These are phyloP conservation scores for Caryopteris hybrid DNA, from an alignment of 305 asterid species.

Conservation along the genomic window DNA sequence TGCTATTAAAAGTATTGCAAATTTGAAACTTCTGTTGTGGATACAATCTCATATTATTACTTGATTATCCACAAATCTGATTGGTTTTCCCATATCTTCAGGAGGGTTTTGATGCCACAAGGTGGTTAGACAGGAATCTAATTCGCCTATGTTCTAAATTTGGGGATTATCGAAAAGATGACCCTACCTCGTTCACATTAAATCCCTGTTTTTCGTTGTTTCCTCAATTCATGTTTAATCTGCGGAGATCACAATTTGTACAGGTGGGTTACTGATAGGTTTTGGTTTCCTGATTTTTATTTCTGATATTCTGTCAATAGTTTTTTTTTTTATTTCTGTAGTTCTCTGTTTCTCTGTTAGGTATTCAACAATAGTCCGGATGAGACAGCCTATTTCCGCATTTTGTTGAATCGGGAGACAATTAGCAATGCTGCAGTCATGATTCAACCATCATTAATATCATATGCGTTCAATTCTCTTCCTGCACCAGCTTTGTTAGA, in stretches of 20 bases:
- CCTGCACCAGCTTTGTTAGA: slow-evolving; percentile 94
- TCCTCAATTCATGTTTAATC: slow-evolving; percentile 96
- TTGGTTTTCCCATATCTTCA: slow-evolving; percentile 30
- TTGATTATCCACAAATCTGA: not conserved
- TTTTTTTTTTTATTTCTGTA: not conserved
- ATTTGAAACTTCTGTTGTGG: not conserved
- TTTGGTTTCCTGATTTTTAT: slow-evolving; percentile 1
- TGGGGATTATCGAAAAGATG: slow-evolving; percentile 97
- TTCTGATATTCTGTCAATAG: slow-evolving; percentile 6
- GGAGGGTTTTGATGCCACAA: slow-evolving; percentile 95
- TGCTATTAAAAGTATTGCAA: not conserved
- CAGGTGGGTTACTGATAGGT: slow-evolving; percentile 49
- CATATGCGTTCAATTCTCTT: slow-evolving; percentile 79
- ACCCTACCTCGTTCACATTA: slow-evolving; percentile 82
- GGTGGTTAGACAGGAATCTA: slow-evolving; percentile 93
- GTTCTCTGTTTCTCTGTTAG: slow-evolving; percentile 31
- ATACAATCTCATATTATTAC: not conserved
- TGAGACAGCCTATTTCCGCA: slow-evolving; percentile 98
- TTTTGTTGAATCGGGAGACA: slow-evolving; percentile 84
- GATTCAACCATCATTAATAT: slow-evolving; percentile 93
- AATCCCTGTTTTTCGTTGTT: slow-evolving; percentile 77
- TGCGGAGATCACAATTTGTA: slow-evolving; percentile 93
- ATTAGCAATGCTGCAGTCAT: slow-evolving; percentile 94
- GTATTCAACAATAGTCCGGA: slow-evolving; percentile 98
- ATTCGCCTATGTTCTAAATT: slow-evolving; percentile 94